Percentiles rank a stretch among this genome's conserved stretches.
Conservation (phyloP, 176 grass and related monocot species). For the Eleusine indica region DNA sequence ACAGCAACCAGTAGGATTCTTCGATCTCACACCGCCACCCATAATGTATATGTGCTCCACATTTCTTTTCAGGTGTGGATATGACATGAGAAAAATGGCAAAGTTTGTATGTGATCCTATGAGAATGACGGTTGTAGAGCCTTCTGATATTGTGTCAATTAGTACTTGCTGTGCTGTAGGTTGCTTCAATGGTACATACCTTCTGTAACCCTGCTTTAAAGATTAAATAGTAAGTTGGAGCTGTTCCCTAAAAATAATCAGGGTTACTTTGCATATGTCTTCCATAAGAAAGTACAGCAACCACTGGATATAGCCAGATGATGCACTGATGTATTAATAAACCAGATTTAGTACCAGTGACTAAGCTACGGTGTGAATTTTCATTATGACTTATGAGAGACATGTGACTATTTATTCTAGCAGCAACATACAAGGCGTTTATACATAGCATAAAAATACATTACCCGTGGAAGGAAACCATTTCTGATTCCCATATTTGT, state of each 20-base stretch:
- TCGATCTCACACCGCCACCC: slow-evolving; percentile 78
- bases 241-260: slow-evolving; percentile 13
- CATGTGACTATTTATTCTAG: background rate
- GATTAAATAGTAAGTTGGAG: slow-evolving; percentile 24
- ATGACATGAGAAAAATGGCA: slow-evolving; percentile 75
- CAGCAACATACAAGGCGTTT: background rate
- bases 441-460: background rate
- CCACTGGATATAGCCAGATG: slow-evolving; percentile 1
- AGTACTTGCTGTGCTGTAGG: slow-evolving; percentile 71
- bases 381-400: background rate
- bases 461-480: slow-evolving; percentile 82
- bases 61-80: slow-evolving; percentile 70
- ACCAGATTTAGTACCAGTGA: background rate
- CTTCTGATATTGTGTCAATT: slow-evolving; percentile 70
- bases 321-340: background rate
- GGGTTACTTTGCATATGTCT: slow-evolving; percentile 1
- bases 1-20: slow-evolving; percentile 86
- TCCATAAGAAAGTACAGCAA: background rate
- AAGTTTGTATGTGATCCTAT: slow-evolving; percentile 78
- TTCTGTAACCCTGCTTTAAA: slow-evolving; percentile 64
- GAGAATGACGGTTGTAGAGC: slow-evolving; percentile 66
- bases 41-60: slow-evolving; percentile 94
- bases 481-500: slow-evolving; percentile 62
- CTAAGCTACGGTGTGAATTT: background rate
- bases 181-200: slow-evolving; percentile 67